Conservation (phyloP, 2,329 filamentous ascomycete species). For the Aspergillus costaricaensis region DNA sequence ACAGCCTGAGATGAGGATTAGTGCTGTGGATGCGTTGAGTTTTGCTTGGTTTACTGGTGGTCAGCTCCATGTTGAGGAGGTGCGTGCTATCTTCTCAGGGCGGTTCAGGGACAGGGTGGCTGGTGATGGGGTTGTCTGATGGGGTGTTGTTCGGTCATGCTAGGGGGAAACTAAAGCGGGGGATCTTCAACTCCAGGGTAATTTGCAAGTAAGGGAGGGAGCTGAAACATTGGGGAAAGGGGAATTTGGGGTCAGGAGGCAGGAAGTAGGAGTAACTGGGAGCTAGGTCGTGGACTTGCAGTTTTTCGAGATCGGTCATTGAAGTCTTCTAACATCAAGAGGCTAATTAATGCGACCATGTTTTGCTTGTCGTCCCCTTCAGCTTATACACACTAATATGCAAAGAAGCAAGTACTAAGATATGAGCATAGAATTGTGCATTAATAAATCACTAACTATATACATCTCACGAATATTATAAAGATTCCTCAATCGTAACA, state of each 20-base stretch:
- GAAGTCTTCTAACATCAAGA: no score
- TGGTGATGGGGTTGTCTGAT: not conserved
- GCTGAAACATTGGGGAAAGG: not conserved
- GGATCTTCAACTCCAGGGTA: not conserved
- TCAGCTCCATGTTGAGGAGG: no score
- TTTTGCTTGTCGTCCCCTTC: no score
- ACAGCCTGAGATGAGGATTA: slow-evolving; percentile 82
- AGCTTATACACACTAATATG: no score
- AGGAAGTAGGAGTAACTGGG: no score
- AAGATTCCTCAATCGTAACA: not conserved
- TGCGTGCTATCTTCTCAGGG: not conserved
- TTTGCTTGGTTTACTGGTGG: slow-evolving; percentile 75
- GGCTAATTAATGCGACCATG: no score
- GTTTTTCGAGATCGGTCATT: no score
- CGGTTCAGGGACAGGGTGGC: not conserved
- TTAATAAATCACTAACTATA: not conserved
- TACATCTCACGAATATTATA: not conserved
- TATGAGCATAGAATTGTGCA: not conserved
- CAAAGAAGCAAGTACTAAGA: no score
- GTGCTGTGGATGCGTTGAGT: slow-evolving; percentile 76
- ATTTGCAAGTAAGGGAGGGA: not conserved
- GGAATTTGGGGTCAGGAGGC: no score
- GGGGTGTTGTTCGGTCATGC: not conserved
- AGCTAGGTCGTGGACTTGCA: no score
- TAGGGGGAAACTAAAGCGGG: not conserved